phyloP scores from a whole-genome alignment of 2,329 filamentous ascomycete genomes.

The Arthroderma uncinatum region DNA sequence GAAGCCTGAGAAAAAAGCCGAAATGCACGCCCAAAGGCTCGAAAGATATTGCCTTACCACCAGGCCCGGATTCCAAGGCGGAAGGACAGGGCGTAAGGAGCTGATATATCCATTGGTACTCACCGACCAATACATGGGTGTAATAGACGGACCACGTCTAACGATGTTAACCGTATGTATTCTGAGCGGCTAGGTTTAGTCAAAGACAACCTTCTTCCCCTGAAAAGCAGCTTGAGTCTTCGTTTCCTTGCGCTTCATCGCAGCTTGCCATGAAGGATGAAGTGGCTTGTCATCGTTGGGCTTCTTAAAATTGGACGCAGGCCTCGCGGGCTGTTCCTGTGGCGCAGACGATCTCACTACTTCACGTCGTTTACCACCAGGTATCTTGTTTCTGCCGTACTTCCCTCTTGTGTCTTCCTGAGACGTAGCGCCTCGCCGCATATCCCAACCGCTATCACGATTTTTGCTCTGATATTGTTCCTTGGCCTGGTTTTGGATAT shows the following conservation, averaged over 20 bases:
- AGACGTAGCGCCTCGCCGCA: constrained; percentile 44
- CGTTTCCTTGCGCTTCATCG: constrained; percentile 47
- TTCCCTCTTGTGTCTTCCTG: constrained; percentile 18
- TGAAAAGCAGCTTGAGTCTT: constrained; percentile 39
- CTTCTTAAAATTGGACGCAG: not conserved
- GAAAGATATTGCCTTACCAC: no score
- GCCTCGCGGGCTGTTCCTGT: not conserved
- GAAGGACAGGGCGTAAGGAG: no score
- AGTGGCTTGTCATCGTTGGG: constrained; percentile 34
- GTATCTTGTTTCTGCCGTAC: constrained; percentile 14
- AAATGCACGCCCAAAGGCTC: no score
- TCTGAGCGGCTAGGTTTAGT: constrained; percentile 28
- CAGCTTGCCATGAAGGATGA: constrained; percentile 56
- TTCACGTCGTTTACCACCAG: not conserved
- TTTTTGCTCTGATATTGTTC: constrained; percentile 20
- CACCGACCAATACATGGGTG: no score
- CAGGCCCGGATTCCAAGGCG: no score
- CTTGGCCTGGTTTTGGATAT: constrained; percentile 38
- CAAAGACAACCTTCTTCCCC: constrained; percentile 54
- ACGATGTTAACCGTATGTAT: no score
- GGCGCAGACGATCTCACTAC: not conserved
- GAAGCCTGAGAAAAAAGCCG: no score
- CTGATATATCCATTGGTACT: no score
- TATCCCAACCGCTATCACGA: constrained; percentile 48
- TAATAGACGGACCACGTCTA: no score